phyloP scores from a whole-genome alignment of 2,329 filamentous ascomycete genomes.

The Fusarium tupiense region DNA sequence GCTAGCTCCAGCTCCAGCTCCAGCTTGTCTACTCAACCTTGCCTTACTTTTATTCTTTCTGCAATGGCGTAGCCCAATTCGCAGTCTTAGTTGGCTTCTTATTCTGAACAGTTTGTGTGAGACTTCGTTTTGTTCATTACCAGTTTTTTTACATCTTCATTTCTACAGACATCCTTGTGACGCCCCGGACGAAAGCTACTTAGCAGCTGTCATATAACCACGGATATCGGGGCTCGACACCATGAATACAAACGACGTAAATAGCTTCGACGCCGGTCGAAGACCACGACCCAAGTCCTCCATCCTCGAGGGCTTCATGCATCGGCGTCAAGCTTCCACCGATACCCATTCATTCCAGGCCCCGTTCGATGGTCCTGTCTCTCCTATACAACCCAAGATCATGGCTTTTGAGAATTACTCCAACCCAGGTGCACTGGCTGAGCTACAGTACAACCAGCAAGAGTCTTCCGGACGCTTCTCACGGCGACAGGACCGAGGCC shows the following conservation, averaged over 20 bases:
- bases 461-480: conserved; percentile 53
- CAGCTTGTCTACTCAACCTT: conserved; percentile 27
- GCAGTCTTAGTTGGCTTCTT: conserved; percentile 31
- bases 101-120: conserved; percentile 20
- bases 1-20: conserved; percentile 24
- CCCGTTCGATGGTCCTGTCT: conserved; percentile 38
- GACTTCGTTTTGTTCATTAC: conserved; percentile 21
- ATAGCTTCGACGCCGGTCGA: conserved; percentile 34
- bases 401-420: conserved; percentile 49
- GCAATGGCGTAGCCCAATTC: conserved; percentile 40
- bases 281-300: conserved; percentile 60
- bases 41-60: conserved; percentile 29
- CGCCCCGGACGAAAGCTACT: background rate
- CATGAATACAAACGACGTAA: conserved; percentile 21
- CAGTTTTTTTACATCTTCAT: conserved; percentile 11
- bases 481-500: conserved; percentile 49
- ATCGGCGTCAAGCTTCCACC: conserved; percentile 59
- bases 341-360: conserved; percentile 49
- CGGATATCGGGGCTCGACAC: conserved; percentile 1
- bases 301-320: conserved; percentile 61
- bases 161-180: conserved; percentile 7
- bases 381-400: conserved; percentile 41
- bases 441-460: conserved; percentile 66
- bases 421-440: conserved; percentile 60
- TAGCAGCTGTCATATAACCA: conserved; percentile 17